Conservation (phyloP, 352 stramenopile genomes). For the Globisporangium lucens region DNA sequence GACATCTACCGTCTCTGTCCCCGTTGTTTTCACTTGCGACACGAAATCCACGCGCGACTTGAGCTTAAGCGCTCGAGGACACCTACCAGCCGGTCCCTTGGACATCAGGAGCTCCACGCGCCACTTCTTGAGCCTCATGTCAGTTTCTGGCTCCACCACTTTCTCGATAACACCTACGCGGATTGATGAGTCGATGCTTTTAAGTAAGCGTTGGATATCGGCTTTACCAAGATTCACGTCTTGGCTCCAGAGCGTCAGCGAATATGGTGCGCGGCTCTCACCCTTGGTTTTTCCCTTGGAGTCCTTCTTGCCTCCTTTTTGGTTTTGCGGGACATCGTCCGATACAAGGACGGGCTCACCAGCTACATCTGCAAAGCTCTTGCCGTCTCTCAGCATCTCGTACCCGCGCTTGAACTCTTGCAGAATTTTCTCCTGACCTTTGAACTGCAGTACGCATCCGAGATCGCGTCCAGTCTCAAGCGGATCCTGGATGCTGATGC, state of each 20-base stretch:
- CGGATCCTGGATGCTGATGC: slow-evolving; percentile 85
- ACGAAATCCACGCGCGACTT: slow-evolving; percentile 47
- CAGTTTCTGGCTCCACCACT: background rate
- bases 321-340: background rate
- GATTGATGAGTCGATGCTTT: slow-evolving; percentile 34
- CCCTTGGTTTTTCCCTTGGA: slow-evolving; percentile 13
- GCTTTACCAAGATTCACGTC: slow-evolving; percentile 34
- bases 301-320: slow-evolving; percentile 12
- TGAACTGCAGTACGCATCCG: slow-evolving; percentile 69
- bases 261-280: slow-evolving; percentile 20
- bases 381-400: slow-evolving; percentile 34
- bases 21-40: slow-evolving; percentile 19
- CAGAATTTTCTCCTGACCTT: slow-evolving; percentile 62
- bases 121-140: slow-evolving; percentile 27
- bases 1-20: slow-evolving; percentile 2
- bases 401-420: slow-evolving; percentile 60
- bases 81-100: slow-evolving; percentile 16
- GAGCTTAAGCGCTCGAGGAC: slow-evolving; percentile 24
- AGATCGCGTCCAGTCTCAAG: slow-evolving; percentile 78
- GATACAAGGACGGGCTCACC: slow-evolving; percentile 8
- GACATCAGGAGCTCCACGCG: slow-evolving; percentile 31
- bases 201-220: slow-evolving; percentile 31
- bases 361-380: slow-evolving; percentile 50
- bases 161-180: slow-evolving; percentile 31
- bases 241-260: slow-evolving; percentile 31